Conservation (phyloP, 768 basidiomycete genomes). For the Hirschioporus abietinus region DNA sequence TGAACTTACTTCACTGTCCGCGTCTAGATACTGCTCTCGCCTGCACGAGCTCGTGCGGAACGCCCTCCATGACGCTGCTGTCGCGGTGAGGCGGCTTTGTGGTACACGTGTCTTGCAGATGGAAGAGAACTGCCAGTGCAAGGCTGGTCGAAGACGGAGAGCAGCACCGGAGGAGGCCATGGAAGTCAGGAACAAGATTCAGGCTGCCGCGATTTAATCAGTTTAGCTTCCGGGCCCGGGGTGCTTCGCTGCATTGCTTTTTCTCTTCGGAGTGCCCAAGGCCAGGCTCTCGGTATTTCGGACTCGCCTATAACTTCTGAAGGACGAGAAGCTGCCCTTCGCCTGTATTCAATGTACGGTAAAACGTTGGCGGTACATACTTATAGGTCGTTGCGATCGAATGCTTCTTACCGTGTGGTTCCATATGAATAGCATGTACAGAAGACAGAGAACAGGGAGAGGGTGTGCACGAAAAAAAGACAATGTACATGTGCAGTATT, state of each 20-base stretch:
- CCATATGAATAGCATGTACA: neutral
- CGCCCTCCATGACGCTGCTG: constrained; percentile 11
- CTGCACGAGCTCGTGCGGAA: constrained; percentile 41
- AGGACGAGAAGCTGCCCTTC: neutral
- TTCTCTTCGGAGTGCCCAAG: neutral
- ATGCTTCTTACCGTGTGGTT: neutral
- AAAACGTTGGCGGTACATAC: neutral
- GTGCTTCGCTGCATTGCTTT: neutral
- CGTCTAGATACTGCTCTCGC: constrained; percentile 39
- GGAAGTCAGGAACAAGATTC: neutral
- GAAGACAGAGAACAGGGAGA: neutral
- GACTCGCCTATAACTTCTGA: neutral
- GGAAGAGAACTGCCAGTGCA: neutral
- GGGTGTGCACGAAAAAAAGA: neutral
- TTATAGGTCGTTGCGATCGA: neutral
- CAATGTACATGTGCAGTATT: neutral
- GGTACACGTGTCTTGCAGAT: neutral
- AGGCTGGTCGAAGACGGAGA: neutral
- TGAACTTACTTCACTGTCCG: constrained; percentile 37
- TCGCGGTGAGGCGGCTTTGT: neutral
- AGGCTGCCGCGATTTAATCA: neutral
- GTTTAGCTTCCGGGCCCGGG: neutral
- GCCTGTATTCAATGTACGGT: neutral
- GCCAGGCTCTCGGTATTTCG: neutral
- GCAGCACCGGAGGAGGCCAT: neutral